phyloP scores from a whole-genome alignment of 2,329 filamentous ascomycete genomes.

The Penicillium digitatum region DNA sequence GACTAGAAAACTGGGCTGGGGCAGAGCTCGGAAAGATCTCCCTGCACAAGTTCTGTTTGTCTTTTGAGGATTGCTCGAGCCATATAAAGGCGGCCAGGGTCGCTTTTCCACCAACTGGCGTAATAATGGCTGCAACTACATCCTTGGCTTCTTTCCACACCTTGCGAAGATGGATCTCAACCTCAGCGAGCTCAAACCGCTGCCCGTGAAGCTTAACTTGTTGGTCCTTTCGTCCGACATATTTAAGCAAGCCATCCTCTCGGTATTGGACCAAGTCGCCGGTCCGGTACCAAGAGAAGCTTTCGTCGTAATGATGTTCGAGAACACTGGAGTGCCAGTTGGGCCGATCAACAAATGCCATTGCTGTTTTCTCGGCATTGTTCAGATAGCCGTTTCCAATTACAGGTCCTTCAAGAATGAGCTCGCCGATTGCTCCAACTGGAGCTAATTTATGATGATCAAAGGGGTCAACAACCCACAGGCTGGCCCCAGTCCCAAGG shows the following conservation, averaged over 20 bases:
- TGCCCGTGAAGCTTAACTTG: constrained; percentile 68
- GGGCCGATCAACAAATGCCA: background rate
- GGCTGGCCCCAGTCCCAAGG: background rate
- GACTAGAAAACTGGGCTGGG: background rate
- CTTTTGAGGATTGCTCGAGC: background rate
- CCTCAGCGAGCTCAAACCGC: constrained; percentile 57
- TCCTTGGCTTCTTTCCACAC: background rate
- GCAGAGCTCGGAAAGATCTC: background rate
- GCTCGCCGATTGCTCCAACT: constrained; percentile 21
- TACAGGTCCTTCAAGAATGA: background rate
- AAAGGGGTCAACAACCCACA: background rate
- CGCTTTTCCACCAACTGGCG: background rate
- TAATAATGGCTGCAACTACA: background rate
- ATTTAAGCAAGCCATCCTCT: constrained; percentile 66
- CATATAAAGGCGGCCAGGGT: background rate
- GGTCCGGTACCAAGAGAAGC: constrained; percentile 10
- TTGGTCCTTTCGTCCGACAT: constrained; percentile 56
- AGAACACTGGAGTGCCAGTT: background rate
- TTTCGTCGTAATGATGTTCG: background rate
- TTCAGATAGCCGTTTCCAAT: background rate
- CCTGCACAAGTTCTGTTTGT: background rate
- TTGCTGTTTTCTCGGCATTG: background rate
- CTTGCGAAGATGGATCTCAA: constrained; percentile 3
- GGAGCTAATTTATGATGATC: background rate
- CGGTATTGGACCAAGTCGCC: constrained; percentile 48